Evolutionary conservation across 2,329 filamentous ascomycete genomes (phyloP).

Genomic region (Pseudohalonectria lignicola): DNA sequence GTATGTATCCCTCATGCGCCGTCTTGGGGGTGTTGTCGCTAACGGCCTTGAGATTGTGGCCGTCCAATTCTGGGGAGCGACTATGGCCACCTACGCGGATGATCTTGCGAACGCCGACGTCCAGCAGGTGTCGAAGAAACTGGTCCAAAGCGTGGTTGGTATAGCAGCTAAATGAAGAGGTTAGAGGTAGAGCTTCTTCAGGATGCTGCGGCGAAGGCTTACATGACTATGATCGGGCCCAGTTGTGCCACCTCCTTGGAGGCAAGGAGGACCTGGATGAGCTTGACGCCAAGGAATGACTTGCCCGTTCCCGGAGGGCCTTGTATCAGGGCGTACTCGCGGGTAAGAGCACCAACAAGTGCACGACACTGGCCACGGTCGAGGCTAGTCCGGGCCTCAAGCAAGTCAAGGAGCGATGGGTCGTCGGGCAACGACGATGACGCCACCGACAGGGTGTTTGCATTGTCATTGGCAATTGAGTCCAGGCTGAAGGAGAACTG

Average conservation of each 20-base stretch:
- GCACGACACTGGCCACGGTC: conserved; percentile 41
- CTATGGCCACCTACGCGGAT: conserved; percentile 43
- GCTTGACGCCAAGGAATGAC: conserved; percentile 44
- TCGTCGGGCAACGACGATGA: conserved; percentile 6
- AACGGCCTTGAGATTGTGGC: not conserved
- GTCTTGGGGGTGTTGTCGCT: not conserved
- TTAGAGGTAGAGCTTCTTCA: too few relatives aligned
- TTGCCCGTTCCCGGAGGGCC: conserved; percentile 65
- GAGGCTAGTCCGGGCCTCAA: conserved; percentile 29
- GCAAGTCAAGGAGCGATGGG: conserved; percentile 6
- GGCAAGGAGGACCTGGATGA: conserved; percentile 43
- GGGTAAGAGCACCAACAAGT: conserved; percentile 38
- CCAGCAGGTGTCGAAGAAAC: conserved; percentile 47
- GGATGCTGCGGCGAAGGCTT: too few relatives aligned
- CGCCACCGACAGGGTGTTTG: too few relatives aligned
- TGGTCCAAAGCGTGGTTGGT: conserved; percentile 41
- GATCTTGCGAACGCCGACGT: conserved; percentile 34
- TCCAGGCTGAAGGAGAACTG: conserved; percentile 38
- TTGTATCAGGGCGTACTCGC: conserved; percentile 50
- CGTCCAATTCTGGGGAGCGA: conserved; percentile 4
- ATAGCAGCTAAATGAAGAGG: too few relatives aligned
- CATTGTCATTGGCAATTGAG: conserved; percentile 16
- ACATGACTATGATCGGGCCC: conserved; percentile 30
- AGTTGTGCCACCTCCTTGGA: conserved; percentile 26
- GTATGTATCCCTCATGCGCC: not conserved